Base-by-base conservation (phyloP, 23 red algal species). In the Pyropia haitanensis region DNA sequence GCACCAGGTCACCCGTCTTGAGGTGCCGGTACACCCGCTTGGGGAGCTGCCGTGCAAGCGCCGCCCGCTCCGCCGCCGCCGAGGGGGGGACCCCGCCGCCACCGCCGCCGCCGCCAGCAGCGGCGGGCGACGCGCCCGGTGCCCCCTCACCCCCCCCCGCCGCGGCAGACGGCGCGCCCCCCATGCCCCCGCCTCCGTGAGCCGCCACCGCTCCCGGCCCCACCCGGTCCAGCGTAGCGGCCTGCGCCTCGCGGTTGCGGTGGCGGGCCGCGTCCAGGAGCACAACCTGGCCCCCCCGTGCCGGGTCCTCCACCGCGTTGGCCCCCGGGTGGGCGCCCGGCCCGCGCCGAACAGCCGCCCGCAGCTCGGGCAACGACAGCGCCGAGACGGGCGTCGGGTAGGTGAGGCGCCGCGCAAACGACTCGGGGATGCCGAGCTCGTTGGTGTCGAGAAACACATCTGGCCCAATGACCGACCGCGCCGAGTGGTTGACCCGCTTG, bases 391-490 rank as follows among this genome's bases (percentile, higher is more conserved):
- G 56, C 53, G 91, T 86, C 23, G 86, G 75, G 50, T 88, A 51
- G 3, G 80, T 83, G 4, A 98, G 57, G 56, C 75, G 70, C 70
- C 75, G 77, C 24, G 94, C 94, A 85, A 98, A 98, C 17, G 78
- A 73, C 63, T 76, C 73, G 16, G 94, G 94, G 28, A 98, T 85
- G n/a, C 94, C 94, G 17, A 98, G 49, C 61, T 98, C 94, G 67
- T 88, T 88, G 19, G 86, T 90, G 66, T 98, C 94, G 14, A 98
- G 72, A 78, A 98, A 98, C 0, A 85, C 79, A 74, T 98, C 94
- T 8, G 94, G 94, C 18, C 83, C 85, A 32, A 98, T 98, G 20
- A 98, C 94, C 65, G 94, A 98, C 19, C 94, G 71, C 54, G 85
- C 88, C 28, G 85, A 86, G 65, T 87, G 70, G 60, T 98, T 89